Evolutionary conservation across 345 rosid genomes (phyloP).

Genomic region (Adansonia digitata): DNA sequence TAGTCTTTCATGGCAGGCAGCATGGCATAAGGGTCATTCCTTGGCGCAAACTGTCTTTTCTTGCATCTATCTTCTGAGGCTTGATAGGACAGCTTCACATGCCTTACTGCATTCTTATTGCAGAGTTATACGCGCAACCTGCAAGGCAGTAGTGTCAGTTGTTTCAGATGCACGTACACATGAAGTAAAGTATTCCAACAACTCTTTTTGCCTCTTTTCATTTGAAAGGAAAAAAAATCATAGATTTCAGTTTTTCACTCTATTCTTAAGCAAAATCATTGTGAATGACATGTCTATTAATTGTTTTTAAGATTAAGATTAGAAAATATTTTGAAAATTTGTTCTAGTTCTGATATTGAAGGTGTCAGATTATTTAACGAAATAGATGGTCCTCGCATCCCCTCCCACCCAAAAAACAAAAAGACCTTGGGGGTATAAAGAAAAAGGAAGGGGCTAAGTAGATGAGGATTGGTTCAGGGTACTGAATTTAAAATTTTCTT

Average conservation of each 20-base stretch:
- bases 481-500: background rate
- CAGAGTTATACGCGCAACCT: constrained; percentile 79
- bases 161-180: constrained; percentile 98
- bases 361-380: background rate
- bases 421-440: background rate
- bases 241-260: background rate
- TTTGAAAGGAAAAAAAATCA: constrained; percentile 11
- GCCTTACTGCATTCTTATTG: constrained; percentile 85
- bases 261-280: background rate
- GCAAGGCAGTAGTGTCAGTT: constrained; percentile 88
- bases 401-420: background rate
- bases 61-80: constrained; percentile 89
- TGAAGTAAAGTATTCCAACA: constrained; percentile 86
- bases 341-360: background rate
- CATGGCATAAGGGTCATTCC: constrained; percentile 99
- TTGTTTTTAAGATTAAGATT: background rate
- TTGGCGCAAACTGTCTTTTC: constrained; percentile 98
- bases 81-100: constrained; percentile 83
- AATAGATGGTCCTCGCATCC: background rate
- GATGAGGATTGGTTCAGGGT: background rate
- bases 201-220: constrained; percentile 29
- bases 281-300: background rate
- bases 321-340: background rate
- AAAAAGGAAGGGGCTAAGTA: background rate
- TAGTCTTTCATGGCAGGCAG: constrained; percentile 61